Conservation (phyloP, 129 eudicot species). For the Escallonia herrerae region DNA sequence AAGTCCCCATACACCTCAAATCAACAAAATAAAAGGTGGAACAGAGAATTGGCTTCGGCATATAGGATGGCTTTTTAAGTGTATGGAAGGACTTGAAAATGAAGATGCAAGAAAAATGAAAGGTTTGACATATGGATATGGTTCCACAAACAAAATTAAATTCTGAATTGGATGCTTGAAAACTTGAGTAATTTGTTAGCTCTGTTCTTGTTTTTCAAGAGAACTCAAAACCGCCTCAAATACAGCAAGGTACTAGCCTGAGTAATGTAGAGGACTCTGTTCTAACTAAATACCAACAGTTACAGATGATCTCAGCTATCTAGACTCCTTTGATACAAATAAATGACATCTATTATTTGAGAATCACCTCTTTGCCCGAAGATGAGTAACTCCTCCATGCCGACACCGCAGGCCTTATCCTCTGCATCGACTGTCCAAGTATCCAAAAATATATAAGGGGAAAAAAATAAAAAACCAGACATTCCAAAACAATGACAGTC, state of each 20-base stretch:
- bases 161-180: too few species aligned
- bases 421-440: slow-evolving; percentile 17
- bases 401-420: slow-evolving; percentile 31
- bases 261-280: too few species aligned
- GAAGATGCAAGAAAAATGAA: background rate
- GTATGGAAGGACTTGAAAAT: background rate
- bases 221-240: too few species aligned
- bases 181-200: too few species aligned
- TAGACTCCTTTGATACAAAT: background rate
- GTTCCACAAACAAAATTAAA: background rate
- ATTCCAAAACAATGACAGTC: background rate
- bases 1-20: background rate
- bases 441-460: background rate
- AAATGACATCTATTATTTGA: background rate
- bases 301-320: background rate
- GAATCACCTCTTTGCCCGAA: slow-evolving; percentile 40
- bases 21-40: background rate
- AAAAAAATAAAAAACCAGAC: background rate
- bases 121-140: background rate
- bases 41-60: background rate
- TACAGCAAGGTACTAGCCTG: too few species aligned
- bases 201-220: too few species aligned
- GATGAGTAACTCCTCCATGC: slow-evolving; percentile 35
- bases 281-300: background rate
- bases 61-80: background rate